Percentiles rank a stretch among this genome's conserved stretches.
These are phyloP conservation scores for Neurospora hispaniola DNA, from an alignment of 495 filamentous ascomycete species.

Conservation along the genomic window DNA sequence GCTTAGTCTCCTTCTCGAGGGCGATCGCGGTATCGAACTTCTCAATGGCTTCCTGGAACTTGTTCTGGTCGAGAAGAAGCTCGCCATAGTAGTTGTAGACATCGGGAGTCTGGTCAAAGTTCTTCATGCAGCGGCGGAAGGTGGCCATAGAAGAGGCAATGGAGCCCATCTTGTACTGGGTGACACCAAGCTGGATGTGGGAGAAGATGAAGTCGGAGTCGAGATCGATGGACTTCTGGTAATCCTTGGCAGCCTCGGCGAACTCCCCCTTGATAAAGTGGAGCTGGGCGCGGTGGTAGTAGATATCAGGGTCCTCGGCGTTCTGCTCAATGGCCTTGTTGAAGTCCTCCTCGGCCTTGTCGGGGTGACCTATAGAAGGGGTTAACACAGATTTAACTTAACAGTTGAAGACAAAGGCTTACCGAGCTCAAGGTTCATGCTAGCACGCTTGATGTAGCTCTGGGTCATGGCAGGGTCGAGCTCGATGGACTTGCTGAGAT, in stretches of 20 bases:
- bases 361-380: conserved; percentile 58
- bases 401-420: conserved; percentile 19
- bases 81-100: conserved; percentile 99
- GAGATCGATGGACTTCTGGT: conserved; percentile 97
- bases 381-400: neutral
- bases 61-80: conserved; percentile 92
- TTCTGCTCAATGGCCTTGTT: conserved; percentile 77
- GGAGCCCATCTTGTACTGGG: conserved; percentile 99
- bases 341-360: conserved; percentile 81
- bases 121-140: conserved; percentile 95
- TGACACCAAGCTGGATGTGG: conserved; percentile 98
- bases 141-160: conserved; percentile 97
- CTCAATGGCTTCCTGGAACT: conserved; percentile 89
- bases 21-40: conserved; percentile 97
- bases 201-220: conserved; percentile 96
- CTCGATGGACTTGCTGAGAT: conserved; percentile 86
- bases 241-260: conserved; percentile 88
- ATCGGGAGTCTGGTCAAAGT: conserved; percentile 90
- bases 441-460: conserved; percentile 96
- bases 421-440: conserved; percentile 95
- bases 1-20: conserved; percentile 91
- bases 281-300: conserved; percentile 96
- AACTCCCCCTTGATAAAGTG: conserved; percentile 97
- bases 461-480: conserved; percentile 79
- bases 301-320: conserved; percentile 88